phyloP scores from a whole-genome alignment of 345 rosid genomes.

The Boechera stricta region DNA sequence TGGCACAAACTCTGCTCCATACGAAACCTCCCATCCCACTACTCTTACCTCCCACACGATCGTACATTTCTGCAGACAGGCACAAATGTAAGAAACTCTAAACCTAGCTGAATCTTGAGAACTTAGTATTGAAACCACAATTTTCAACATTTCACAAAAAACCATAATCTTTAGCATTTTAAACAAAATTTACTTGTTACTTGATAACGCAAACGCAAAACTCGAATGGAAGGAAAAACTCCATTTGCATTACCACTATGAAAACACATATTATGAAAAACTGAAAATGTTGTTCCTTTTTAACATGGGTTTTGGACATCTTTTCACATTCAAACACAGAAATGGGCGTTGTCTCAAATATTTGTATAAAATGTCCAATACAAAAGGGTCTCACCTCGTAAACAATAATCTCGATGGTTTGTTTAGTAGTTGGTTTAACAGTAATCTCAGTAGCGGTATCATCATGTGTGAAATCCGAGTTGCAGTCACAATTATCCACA shows the following conservation, averaged over 20 bases:
- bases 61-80: slow-evolving; percentile 38
- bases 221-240: neutral
- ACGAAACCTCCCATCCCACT: slow-evolving; percentile 48
- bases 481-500: slow-evolving; percentile 36
- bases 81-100: neutral
- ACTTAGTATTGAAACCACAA: neutral
- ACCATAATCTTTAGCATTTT: no score
- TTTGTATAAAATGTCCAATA: neutral
- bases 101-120: neutral
- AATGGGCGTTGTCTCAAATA: neutral
- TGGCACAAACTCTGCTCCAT: slow-evolving; percentile 49
- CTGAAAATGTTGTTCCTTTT: neutral
- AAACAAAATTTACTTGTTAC: no score
- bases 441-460: slow-evolving; percentile 44
- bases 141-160: no score
- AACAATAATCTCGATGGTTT: slow-evolving; percentile 45
- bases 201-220: neutral
- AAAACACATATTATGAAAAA: no score
- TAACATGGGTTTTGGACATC: neutral
- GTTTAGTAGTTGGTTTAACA: slow-evolving; percentile 44
- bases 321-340: neutral
- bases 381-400: slow-evolving; percentile 39
- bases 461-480: slow-evolving; percentile 38
- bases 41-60: slow-evolving; percentile 48
- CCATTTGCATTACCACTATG: no score